A percentile compares a stretch with the other conserved stretches of the same genome.
phyloP scores from a whole-genome alignment of 257 asterid species.

The Solanum neorickii region DNA sequence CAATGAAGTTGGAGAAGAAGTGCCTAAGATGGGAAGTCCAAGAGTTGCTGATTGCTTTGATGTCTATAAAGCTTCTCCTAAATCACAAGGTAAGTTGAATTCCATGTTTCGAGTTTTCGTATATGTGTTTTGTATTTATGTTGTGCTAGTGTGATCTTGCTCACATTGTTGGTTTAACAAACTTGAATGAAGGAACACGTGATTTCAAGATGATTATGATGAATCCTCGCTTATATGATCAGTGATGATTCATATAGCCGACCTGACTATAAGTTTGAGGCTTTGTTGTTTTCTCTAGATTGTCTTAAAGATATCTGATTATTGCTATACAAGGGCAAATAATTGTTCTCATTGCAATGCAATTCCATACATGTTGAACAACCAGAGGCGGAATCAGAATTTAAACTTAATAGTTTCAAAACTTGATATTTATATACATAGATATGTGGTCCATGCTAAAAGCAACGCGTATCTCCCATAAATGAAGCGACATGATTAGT shows the following conservation, averaged over 20 bases:
- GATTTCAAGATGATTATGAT: not conserved
- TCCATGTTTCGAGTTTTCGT: not conserved
- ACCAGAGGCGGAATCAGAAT: not conserved
- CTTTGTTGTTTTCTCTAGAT: not conserved
- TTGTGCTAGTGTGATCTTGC: not conserved
- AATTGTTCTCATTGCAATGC: not conserved
- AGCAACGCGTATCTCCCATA: not conserved
- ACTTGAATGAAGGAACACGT: not conserved
- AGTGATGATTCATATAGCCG: not conserved
- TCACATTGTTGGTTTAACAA: not conserved
- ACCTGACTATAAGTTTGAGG: not conserved
- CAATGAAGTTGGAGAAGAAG: conserved; percentile 86
- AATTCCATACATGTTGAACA: not conserved
- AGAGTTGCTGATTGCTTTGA: conserved; percentile 87
- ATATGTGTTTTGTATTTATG: not conserved
- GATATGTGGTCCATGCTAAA: not conserved
- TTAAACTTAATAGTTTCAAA: not conserved
- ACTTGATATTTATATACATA: not conserved
- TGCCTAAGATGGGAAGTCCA: conserved; percentile 82
- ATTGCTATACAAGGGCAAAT: not conserved
- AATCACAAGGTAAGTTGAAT: conserved; percentile 20
- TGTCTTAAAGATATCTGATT: not conserved
- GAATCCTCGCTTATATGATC: not conserved
- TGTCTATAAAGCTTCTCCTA: conserved; percentile 44
- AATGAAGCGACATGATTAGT: not conserved